Evolutionary conservation across 163 green algal genomes (phyloP).

Genomic region (Trebouxiophyceae sp.): DNA sequence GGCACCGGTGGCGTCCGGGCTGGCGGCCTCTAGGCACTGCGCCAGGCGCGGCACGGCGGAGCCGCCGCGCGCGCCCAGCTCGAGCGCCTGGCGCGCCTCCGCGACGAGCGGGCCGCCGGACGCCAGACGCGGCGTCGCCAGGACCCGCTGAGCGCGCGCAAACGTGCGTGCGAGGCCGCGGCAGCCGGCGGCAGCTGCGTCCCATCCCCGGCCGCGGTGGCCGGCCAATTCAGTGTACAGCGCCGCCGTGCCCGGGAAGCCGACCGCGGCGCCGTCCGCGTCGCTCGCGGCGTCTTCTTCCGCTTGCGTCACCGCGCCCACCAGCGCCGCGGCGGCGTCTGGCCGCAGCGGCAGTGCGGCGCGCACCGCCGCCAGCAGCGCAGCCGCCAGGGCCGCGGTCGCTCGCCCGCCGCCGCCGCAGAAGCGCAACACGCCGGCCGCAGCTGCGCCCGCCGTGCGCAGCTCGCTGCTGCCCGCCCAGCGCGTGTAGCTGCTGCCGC

Average conservation of each 20-base stretch:
- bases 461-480: constrained; percentile 1
- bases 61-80: background rate
- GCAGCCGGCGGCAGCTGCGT: too few species aligned
- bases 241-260: too few species aligned
- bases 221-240: too few species aligned
- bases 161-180: too few species aligned
- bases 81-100: too few species aligned
- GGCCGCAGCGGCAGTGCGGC: constrained; percentile 12
- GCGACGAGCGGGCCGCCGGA: too few species aligned
- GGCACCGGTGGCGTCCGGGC: background rate
- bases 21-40: constrained; percentile 43
- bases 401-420: constrained; percentile 5
- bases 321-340: constrained; percentile 6
- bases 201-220: too few species aligned
- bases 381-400: background rate
- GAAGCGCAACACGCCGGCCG: background rate
- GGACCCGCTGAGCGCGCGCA: too few species aligned
- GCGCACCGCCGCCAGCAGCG: constrained; percentile 8
- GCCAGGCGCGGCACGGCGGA: constrained; percentile 33
- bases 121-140: too few species aligned
- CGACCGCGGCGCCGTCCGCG: too few species aligned
- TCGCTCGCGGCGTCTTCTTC: too few species aligned
- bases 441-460: background rate
- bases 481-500: constrained; percentile 18
- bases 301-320: constrained; percentile 3